Conservation (phyloP, 2,329 filamentous ascomycete genomes). For the Aspergillus sp. region DNA sequence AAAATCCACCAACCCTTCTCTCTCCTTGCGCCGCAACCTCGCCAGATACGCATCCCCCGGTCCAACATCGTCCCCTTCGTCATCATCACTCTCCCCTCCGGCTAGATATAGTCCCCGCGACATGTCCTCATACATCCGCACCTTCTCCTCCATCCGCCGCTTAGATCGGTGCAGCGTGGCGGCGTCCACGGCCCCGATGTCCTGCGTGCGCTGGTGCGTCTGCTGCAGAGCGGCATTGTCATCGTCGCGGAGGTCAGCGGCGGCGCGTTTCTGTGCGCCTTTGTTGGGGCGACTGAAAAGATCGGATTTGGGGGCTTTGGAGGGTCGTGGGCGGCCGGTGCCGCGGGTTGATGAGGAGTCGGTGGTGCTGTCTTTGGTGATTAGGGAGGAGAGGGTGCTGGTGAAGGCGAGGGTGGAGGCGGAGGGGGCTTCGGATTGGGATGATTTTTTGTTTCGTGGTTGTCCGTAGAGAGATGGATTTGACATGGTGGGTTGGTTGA, state of each 20-base stretch:
- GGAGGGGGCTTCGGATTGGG: constrained; percentile 55
- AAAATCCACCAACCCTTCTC: constrained; percentile 76
- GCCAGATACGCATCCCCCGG: constrained; percentile 43
- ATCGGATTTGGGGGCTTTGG: constrained; percentile 61
- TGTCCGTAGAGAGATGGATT: constrained; percentile 69
- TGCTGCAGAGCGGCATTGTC: constrained; percentile 59
- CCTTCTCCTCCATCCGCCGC: constrained; percentile 86
- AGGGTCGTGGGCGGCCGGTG: constrained; percentile 43
- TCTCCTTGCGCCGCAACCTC: constrained; percentile 62
- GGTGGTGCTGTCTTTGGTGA: constrained; percentile 54
- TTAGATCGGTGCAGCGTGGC: constrained; percentile 66
- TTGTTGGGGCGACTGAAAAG: constrained; percentile 70
- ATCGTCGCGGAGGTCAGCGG: constrained; percentile 56
- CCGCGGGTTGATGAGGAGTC: constrained; percentile 47
- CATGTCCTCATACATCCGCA: constrained; percentile 81
- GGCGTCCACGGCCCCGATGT: constrained; percentile 63
- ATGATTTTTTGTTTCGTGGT: constrained; percentile 60
- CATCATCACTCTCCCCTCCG: constrained; percentile 37
- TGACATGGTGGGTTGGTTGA: constrained; percentile 9
- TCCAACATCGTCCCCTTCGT: constrained; percentile 22
- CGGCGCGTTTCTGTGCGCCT: constrained; percentile 63
- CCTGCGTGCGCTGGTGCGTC: constrained; percentile 61
- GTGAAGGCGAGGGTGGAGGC: constrained; percentile 80
- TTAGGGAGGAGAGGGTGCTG: constrained; percentile 81
- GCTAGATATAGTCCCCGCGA: constrained; percentile 83